A percentile compares a stretch with the other conserved stretches of the same genome.
phyloP scores from a whole-genome alignment of 208 protist species.

The Crithidia fasciculata region DNA sequence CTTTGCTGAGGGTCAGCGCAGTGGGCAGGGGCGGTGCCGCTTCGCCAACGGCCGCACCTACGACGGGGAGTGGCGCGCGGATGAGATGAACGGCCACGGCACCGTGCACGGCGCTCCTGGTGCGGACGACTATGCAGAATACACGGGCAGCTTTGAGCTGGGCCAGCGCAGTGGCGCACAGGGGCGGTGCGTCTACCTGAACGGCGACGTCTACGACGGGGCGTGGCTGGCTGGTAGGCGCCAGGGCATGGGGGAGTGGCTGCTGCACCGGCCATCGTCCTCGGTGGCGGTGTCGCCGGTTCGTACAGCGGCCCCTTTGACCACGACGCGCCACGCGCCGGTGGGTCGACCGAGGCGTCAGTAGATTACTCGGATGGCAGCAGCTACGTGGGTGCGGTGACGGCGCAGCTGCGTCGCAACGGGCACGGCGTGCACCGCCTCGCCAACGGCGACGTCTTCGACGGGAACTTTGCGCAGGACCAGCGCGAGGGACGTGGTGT shows the following conservation, averaged over 20 bases:
- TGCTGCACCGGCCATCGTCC: conserved; percentile 26
- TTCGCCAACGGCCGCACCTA: conserved; percentile 82
- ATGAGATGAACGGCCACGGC: conserved; percentile 85
- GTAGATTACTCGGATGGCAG: conserved; percentile 75
- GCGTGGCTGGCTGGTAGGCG: conserved; percentile 65
- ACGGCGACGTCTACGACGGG: conserved; percentile 82
- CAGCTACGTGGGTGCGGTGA: conserved; percentile 57
- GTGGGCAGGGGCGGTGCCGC: conserved; percentile 70
- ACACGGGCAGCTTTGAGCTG: conserved; percentile 64
- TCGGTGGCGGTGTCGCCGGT: conserved; percentile 20
- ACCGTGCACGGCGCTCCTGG: conserved; percentile 48
- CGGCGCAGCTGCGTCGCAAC: conserved; percentile 51
- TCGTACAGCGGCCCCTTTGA: conserved; percentile 69
- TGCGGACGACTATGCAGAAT: conserved; percentile 69
- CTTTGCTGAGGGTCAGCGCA: conserved; percentile 63
- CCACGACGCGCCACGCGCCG: conserved; percentile 39
- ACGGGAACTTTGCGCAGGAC: conserved; percentile 59
- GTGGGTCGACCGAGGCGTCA: conserved; percentile 32
- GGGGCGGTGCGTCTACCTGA: conserved; percentile 71
- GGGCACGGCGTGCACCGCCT: conserved; percentile 63
- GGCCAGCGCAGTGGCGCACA: conserved; percentile 61
- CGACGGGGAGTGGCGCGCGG: conserved; percentile 79
- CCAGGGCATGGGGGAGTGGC: conserved; percentile 68
- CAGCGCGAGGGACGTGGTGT: conserved; percentile 58
- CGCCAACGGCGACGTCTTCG: conserved; percentile 61